These are phyloP conservation scores for Furcasterigmium sp. DNA, from an alignment of 2,329 filamentous ascomycete genomes.

Conservation along the genomic window DNA sequence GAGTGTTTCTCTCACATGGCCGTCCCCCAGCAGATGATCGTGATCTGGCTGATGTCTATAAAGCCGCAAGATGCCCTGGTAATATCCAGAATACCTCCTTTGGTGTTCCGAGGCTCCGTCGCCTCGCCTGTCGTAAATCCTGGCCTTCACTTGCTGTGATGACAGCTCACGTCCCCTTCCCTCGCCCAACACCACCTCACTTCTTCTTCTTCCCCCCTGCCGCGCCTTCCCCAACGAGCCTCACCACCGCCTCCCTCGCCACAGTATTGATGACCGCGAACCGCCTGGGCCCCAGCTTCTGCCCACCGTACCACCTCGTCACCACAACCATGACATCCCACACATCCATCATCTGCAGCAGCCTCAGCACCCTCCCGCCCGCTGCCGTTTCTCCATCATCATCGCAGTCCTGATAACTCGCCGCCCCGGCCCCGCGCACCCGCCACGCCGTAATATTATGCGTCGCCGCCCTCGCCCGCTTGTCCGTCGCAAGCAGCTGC, in stretches of 20 bases:
- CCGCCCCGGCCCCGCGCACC: constrained; percentile 55
- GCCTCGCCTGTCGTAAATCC: constrained; percentile 4
- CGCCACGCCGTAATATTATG: constrained; percentile 97
- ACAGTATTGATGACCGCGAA: constrained; percentile 87
- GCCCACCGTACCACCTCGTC: constrained; percentile 90
- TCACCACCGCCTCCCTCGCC: constrained; percentile 75
- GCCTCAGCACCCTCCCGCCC: constrained; percentile 75
- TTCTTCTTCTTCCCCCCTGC: constrained; percentile 34
- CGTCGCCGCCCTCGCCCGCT: constrained; percentile 77
- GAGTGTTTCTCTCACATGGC: no score
- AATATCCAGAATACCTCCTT: no score
- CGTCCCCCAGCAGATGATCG: no score
- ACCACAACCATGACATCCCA: constrained; percentile 94
- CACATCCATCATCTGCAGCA: constrained; percentile 92
- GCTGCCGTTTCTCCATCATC: constrained; percentile 96
- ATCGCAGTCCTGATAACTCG: constrained; percentile 80
- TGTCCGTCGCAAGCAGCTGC: constrained; percentile 76
- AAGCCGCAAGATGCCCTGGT: no score
- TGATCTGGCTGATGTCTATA: no score
- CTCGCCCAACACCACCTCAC: constrained; percentile 6
- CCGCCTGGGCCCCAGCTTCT: constrained; percentile 80
- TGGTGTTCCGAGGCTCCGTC: no score
- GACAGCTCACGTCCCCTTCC: constrained; percentile 19
- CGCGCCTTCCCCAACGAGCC: constrained; percentile 57
- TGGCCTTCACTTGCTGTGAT: constrained; percentile 4